Evolutionary conservation across 139 green algal species (phyloP).

Genomic region (Auxenochlorella pyrenoidosa): DNA sequence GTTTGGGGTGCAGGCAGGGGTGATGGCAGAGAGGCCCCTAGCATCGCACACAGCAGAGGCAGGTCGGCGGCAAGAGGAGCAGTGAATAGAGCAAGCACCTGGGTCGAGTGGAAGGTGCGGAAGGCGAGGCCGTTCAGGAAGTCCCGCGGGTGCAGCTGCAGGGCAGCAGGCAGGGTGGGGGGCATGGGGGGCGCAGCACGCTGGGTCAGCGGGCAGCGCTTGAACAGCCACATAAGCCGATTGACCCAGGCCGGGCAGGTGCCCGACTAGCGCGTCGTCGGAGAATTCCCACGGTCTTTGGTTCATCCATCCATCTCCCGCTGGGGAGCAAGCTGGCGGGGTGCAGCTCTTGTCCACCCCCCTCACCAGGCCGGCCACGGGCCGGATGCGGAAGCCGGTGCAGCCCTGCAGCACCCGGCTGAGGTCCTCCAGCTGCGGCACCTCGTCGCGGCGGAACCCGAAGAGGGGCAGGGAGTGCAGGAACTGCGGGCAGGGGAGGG

Average conservation of each 20-base stretch:
- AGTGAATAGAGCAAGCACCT: too few species aligned
- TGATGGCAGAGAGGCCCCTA: too few species aligned
- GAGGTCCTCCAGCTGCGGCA: slow-evolving; percentile 89
- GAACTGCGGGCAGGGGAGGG: slow-evolving; percentile 44
- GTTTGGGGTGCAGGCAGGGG: background rate
- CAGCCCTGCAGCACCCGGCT: slow-evolving; percentile 53
- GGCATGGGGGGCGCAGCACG: too few species aligned
- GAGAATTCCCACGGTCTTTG: too few species aligned
- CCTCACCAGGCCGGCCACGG: slow-evolving; percentile 80
- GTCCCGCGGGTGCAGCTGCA: slow-evolving; percentile 89
- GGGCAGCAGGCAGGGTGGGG: background rate
- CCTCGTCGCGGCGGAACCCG: slow-evolving; percentile 65
- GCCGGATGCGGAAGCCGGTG: slow-evolving; percentile 82
- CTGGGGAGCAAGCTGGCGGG: too few species aligned
- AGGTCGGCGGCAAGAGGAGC: too few species aligned
- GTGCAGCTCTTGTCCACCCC: background rate
- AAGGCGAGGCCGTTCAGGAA: slow-evolving; percentile 96
- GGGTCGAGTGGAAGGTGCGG: slow-evolving; percentile 82
- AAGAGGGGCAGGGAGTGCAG: slow-evolving; percentile 64
- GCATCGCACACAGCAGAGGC: too few species aligned
- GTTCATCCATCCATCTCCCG: too few species aligned
- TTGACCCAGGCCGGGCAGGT: too few species aligned
- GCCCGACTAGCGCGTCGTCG: too few species aligned
- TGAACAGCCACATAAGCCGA: too few species aligned
- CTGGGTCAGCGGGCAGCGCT: background rate